Base-by-base conservation (phyloP, 441 rosid genomes). In the Omphalea diandra region DNA sequence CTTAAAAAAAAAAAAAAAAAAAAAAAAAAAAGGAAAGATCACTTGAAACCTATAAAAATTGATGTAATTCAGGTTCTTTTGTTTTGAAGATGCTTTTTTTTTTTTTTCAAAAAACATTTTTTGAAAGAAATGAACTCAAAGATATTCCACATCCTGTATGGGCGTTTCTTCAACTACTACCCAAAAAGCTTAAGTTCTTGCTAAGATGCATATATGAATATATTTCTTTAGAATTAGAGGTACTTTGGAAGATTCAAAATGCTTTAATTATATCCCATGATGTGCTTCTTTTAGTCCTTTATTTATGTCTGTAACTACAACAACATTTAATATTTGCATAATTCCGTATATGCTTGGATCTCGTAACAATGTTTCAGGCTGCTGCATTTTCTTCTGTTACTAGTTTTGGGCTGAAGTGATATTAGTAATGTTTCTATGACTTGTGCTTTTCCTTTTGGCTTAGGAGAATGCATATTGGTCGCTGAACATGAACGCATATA, bases 391-490 rank as follows among this genome's bases (percentile, higher is more conserved):
- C n/a, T 65, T 22, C 8, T 26, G 1, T 41, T 17, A 15, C 22
- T 36, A 18, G 7, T 41, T 63, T 64, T 17, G 3, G 2, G 8
- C 3, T 52, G 52, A 66, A 64, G 29, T 27, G 70, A 20, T 17
- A 44, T 32, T 17, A 41, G 8, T 18, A 24, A 33, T 52, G 11
- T n/a, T 55, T 35, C 18, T 22, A 0, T 43, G 33, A 53, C 40
- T n/a, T 47, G 1, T 32, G 36, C 36, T 38, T 5, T 54, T 12
- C 31, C 24, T 36, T 12, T 59, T 2, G 64, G 62, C 60, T 68
- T 84, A 93, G 97, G 95, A 90, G 79, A 86, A 84, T 73, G 66
- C 80, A 24, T 87, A 82, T 77, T 86, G 92, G 97, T 77, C 88
- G 17, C 80, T 82, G 85, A 87, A 80, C 72, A 78, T 87, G 89